Percentiles rank a stretch among this genome's conserved stretches.
phyloP scores from a whole-genome alignment of 768 basidiomycete genomes.

The Lactarius psammicola region DNA sequence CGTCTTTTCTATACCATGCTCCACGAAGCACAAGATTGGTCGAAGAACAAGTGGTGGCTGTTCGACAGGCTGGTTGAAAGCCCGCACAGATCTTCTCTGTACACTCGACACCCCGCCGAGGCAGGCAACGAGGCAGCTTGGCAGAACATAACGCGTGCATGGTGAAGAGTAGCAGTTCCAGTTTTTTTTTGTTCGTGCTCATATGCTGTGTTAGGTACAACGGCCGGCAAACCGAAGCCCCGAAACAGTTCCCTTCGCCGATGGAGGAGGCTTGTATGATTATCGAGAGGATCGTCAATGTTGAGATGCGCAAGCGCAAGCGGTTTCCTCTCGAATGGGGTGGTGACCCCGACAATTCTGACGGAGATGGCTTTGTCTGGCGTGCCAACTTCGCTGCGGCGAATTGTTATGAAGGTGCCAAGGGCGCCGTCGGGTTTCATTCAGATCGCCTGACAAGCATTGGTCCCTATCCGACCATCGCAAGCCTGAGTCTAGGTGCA shows the following conservation, averaged over 20 bases:
- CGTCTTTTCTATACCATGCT: constrained; percentile 72
- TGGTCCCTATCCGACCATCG: constrained; percentile 83
- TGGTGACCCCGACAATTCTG: constrained; percentile 31
- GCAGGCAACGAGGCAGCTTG: constrained; percentile 47
- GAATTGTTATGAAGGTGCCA: constrained; percentile 80
- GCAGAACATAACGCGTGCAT: constrained; percentile 73
- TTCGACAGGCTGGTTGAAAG: constrained; percentile 81
- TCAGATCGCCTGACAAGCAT: constrained; percentile 79
- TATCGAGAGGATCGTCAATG: constrained; percentile 68
- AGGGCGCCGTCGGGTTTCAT: constrained; percentile 80
- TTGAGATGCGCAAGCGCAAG: constrained; percentile 59
- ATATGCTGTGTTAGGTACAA: constrained; percentile 60
- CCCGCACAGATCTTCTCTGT: constrained; percentile 81
- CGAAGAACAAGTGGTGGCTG: constrained; percentile 80
- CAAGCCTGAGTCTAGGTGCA: constrained; percentile 76
- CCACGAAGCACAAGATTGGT: constrained; percentile 59
- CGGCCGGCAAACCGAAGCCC: constrained; percentile 58
- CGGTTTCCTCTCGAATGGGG: constrained; percentile 71
- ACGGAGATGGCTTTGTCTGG: constrained; percentile 45
- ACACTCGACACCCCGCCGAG: constrained; percentile 44
- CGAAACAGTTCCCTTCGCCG: constrained; percentile 54
- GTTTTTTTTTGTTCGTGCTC: neutral
- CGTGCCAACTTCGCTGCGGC: constrained; percentile 83
- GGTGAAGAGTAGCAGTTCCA: constrained; percentile 43
- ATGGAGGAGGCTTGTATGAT: constrained; percentile 81